phyloP scores from a whole-genome alignment of 176 grass and related monocot species.

The Musa troglodytarum region DNA sequence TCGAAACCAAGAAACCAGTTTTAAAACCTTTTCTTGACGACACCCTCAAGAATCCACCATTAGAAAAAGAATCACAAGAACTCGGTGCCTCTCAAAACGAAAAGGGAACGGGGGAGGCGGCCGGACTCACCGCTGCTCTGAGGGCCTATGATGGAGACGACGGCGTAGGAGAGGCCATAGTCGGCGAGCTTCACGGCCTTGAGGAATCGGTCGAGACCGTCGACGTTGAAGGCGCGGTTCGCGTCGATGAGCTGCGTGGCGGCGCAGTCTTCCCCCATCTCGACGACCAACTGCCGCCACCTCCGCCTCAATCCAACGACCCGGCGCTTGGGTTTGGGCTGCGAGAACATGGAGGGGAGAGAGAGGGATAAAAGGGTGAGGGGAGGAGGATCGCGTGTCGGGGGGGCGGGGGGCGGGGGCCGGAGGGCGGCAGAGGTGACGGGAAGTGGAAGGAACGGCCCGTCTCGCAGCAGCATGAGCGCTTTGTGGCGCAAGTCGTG shows the following conservation, averaged over 20 bases:
- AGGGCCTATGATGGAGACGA: conserved; percentile 81
- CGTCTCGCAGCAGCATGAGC: too few relatives aligned
- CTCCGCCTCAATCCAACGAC: too few relatives aligned
- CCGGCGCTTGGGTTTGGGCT: too few relatives aligned
- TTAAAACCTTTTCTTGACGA: background rate
- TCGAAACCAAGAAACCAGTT: background rate
- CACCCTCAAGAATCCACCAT: background rate
- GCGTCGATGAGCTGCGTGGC: conserved; percentile 61
- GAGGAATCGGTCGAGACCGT: conserved; percentile 46
- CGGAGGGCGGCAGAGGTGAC: background rate
- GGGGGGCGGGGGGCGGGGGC: too few relatives aligned
- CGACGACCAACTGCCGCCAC: background rate
- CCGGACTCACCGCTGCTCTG: conserved; percentile 66
- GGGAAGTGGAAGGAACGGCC: background rate
- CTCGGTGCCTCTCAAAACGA: background rate
- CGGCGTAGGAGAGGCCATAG: conserved; percentile 69
- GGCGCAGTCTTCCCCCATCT: conserved; percentile 24
- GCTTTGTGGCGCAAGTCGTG: too few relatives aligned
- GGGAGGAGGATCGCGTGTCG: background rate
- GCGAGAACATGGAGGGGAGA: too few relatives aligned
- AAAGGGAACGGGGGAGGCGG: background rate
- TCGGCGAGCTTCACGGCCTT: conserved; percentile 30
- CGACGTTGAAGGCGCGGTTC: conserved; percentile 49
- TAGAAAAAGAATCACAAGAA: too few relatives aligned
- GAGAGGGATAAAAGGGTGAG: too few relatives aligned